Percentiles rank a stretch among this genome's conserved stretches.
Evolutionary conservation across 2,329 filamentous ascomycete genomes (phyloP).

Genomic region (Kalmusia sp.): DNA sequence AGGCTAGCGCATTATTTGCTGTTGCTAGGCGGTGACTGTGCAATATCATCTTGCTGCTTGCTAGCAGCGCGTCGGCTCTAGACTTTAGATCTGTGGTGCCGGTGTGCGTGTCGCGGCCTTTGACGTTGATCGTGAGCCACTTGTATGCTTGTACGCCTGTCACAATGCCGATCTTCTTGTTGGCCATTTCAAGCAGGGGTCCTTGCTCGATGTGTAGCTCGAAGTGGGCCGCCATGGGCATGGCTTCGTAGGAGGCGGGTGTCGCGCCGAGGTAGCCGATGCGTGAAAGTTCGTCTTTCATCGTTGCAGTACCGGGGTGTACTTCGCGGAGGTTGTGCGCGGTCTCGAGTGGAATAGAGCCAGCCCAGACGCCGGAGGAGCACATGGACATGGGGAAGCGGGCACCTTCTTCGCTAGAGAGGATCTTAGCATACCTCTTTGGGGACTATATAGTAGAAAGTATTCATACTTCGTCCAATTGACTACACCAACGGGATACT

Average conservation of each 20-base stretch:
- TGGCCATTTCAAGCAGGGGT: slow-evolving; percentile 71
- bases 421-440: slow-evolving; percentile 10
- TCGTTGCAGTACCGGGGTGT: slow-evolving; percentile 64
- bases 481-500: slow-evolving; percentile 75
- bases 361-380: slow-evolving; percentile 79
- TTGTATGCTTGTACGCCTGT: slow-evolving; percentile 76
- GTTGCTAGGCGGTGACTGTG: slow-evolving; percentile 69
- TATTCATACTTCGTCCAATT: slow-evolving; percentile 74
- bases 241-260: slow-evolving; percentile 63
- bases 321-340: slow-evolving; percentile 70
- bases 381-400: slow-evolving; percentile 79
- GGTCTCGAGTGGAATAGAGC: slow-evolving; percentile 66
- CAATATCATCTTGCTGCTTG: slow-evolving; percentile 71
- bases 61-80: slow-evolving; percentile 72
- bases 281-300: slow-evolving; percentile 72
- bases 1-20: slow-evolving; percentile 67
- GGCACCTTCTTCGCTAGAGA: slow-evolving; percentile 76
- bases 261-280: slow-evolving; percentile 73
- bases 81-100: slow-evolving; percentile 74
- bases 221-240: slow-evolving; percentile 78
- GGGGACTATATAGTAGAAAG: background rate
- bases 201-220: slow-evolving; percentile 89
- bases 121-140: slow-evolving; percentile 73
- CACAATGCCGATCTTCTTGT: slow-evolving; percentile 72
- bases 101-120: slow-evolving; percentile 74